Conservation (phyloP, 768 basidiomycete species). For the Mycena chlorophos region DNA sequence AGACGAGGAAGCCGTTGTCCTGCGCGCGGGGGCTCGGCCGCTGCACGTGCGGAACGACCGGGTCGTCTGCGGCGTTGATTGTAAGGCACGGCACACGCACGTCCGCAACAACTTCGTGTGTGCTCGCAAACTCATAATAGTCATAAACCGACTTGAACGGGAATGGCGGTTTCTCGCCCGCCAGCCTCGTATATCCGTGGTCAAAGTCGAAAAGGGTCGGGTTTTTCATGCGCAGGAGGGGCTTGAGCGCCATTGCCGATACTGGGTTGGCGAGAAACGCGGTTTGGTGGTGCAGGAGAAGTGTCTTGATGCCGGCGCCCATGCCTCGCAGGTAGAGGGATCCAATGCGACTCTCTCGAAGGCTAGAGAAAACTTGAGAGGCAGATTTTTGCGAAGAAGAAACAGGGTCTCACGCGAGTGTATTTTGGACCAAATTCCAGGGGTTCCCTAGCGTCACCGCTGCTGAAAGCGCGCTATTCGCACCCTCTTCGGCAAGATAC, state of each 20-base stretch:
- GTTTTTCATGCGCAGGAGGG: slow-evolving; percentile 46
- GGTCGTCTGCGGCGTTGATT: slow-evolving; percentile 79
- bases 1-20: slow-evolving; percentile 50
- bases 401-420: slow-evolving; percentile 19
- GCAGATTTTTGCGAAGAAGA: background rate
- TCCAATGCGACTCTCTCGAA: slow-evolving; percentile 55
- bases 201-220: slow-evolving; percentile 65
- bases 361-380: slow-evolving; percentile 41
- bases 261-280: slow-evolving; percentile 48
- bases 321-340: slow-evolving; percentile 76
- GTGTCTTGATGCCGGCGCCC: slow-evolving; percentile 67
- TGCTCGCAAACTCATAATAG: slow-evolving; percentile 56
- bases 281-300: slow-evolving; percentile 55
- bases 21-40: slow-evolving; percentile 42
- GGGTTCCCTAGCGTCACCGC: slow-evolving; percentile 70
- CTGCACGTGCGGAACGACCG: slow-evolving; percentile 66
- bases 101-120: slow-evolving; percentile 56
- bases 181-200: slow-evolving; percentile 60
- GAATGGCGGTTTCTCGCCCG: slow-evolving; percentile 56
- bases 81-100: slow-evolving; percentile 74
- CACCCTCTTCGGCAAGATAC: slow-evolving; percentile 84
- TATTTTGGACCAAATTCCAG: slow-evolving; percentile 44
- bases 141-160: slow-evolving; percentile 45
- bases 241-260: slow-evolving; percentile 48
- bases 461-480: slow-evolving; percentile 57